Conservation (phyloP, 192 early-diverging fungal genomes). For the Mycoemilia scoparia region DNA sequence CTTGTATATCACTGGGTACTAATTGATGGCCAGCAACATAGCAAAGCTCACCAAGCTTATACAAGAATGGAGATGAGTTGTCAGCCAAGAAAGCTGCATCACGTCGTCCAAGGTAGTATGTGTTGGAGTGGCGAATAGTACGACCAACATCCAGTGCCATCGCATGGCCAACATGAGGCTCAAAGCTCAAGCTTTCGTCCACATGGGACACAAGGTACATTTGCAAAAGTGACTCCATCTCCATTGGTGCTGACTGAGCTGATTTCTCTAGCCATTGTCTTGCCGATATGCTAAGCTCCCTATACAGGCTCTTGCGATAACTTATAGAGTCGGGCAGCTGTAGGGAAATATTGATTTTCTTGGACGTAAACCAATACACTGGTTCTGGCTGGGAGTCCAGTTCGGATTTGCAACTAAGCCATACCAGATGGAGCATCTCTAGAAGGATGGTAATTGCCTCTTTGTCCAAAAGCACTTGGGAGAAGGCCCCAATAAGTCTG, state of each 20-base stretch:
- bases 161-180: conserved; percentile 49
- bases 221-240: conserved; percentile 48
- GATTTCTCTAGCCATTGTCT: conserved; percentile 47
- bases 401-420: conserved; percentile 60
- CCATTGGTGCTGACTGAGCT: conserved; percentile 43
- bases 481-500: conserved; percentile 39
- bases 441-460: conserved; percentile 46
- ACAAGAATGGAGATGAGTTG: conserved; percentile 21
- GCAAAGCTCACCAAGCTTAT: conserved; percentile 14
- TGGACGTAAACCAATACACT: conserved; percentile 46
- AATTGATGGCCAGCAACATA: conserved; percentile 16
- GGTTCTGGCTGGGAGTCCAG: conserved; percentile 62
- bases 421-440: conserved; percentile 66
- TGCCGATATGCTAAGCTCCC: conserved; percentile 36
- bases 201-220: conserved; percentile 47
- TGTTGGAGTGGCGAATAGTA: conserved; percentile 7
- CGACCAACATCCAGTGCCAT: conserved; percentile 45
- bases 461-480: conserved; percentile 64
- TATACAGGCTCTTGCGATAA: conserved; percentile 49
- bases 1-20: conserved; percentile 8
- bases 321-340: conserved; percentile 51
- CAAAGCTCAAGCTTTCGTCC: conserved; percentile 32
- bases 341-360: conserved; percentile 39
- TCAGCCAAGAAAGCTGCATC: conserved; percentile 4
- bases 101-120: too few relatives aligned